These are phyloP conservation scores for Pueraria montana DNA, from an alignment of 306 rosid species.

Conservation along the genomic window DNA sequence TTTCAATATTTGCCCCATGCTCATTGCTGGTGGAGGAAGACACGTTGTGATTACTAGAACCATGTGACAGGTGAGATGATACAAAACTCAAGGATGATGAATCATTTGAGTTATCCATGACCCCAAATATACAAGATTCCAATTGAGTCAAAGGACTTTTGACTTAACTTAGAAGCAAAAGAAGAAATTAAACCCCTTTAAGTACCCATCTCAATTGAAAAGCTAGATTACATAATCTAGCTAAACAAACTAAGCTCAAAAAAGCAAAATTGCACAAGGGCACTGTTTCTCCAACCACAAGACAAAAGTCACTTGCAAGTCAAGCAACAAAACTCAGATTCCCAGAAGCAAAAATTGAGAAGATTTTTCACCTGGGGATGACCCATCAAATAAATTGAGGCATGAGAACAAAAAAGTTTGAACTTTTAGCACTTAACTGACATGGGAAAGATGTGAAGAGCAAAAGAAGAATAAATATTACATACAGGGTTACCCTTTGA, in stretches of 20 bases:
- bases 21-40: conserved; percentile 58
- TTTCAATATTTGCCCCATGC: conserved; percentile 58
- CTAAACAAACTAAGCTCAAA: conserved; percentile 38
- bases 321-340: conserved; percentile 46
- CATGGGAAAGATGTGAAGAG: not conserved
- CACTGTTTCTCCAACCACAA: conserved; percentile 30
- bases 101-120: conserved; percentile 76
- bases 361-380: conserved; percentile 23
- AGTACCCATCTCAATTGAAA: conserved; percentile 9
- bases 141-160: conserved; percentile 40
- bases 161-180: conserved; percentile 42
- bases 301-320: conserved; percentile 46
- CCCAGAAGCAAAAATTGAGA: conserved; percentile 24
- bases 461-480: conserved; percentile 38
- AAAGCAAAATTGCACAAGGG: conserved; percentile 28
- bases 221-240: conserved; percentile 26
- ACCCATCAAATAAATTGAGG: conserved; percentile 39
- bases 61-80: conserved; percentile 80
- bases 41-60: conserved; percentile 62
- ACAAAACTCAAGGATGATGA: conserved; percentile 82
- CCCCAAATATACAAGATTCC: conserved; percentile 28
- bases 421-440: conserved; percentile 10
- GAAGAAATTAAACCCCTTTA: conserved; percentile 9
- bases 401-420: conserved; percentile 15
- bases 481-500: conserved; percentile 45